Base-by-base conservation (phyloP, 2,329 filamentous ascomycete species). In the Chrysosporium keratinophilum region DNA sequence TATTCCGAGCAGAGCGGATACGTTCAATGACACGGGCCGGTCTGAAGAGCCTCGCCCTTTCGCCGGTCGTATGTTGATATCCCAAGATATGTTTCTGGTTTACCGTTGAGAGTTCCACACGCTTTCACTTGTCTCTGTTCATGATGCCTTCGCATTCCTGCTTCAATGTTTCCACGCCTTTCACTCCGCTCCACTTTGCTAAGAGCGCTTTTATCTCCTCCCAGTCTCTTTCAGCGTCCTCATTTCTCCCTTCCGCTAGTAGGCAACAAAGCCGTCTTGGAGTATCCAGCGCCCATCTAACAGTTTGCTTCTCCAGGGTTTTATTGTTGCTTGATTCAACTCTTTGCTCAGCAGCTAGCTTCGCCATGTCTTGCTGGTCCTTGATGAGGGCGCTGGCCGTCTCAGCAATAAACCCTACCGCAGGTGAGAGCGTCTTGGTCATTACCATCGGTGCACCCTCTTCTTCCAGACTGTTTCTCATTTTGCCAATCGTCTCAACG, bases 401-500 rank as follows among this genome's bases (percentile, higher is more conserved):
- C 60, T 72, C 71, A 12, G 72, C 69, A 54, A 74, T 71, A 54
- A 72, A 72, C 1, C 66, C 64, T 60, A 74, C 69, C 1, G 70
- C 68, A 31, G 70, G 69, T 2, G 64, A 65, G 37, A 74, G 56
- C 3, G 69, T 73, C 56, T 72, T 74, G 11, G 72, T 72, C 65
- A 74, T 70, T 0, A 68, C 69, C 62, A 75, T 64, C n/a, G 74
- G 70, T 10, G 68, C 66, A 1, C 70, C 65, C 3, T 70, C 64
- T 47, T 73, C 70, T 59, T 75, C 73, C 68, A 76, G 74, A 54
- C 71, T 74, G 54, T 62, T 64, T 33, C 73, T 66, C 73, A 76
- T 75, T 72, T 87, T 88, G 48, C 87, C 80, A 64, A 98, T 98
- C 2, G 91, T 97, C 69, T 95, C 91, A 10, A 94, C 96, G 1